phyloP scores from a whole-genome alignment of 2,329 filamentous ascomycete genomes.

The Passalora sequoiae region DNA sequence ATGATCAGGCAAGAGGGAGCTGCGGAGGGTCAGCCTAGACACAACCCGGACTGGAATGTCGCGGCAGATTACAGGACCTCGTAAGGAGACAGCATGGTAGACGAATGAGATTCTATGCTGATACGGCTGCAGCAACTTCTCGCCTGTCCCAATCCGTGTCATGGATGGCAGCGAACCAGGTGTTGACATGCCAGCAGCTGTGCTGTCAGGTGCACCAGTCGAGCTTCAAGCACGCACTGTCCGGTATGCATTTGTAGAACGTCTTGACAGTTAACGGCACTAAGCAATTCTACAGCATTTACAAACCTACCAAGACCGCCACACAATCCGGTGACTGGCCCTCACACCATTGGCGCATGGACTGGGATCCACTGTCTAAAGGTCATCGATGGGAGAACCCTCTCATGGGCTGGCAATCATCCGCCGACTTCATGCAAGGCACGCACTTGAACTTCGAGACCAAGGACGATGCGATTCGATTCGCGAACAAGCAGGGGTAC shows the following conservation, averaged over 20 bases:
- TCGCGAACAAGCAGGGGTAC: conserved; percentile 98
- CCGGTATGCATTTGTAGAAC: conserved; percentile 69
- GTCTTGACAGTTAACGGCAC: no score
- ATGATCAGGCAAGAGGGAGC: conserved; percentile 50
- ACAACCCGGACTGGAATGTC: conserved; percentile 76
- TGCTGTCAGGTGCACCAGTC: conserved; percentile 84
- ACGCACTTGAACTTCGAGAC: conserved; percentile 83
- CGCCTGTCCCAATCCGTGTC: conserved; percentile 80
- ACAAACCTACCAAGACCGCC: conserved; percentile 83
- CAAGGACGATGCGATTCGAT: conserved; percentile 91
- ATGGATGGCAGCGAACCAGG: conserved; percentile 85
- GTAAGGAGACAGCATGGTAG: conserved; percentile 49
- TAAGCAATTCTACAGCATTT: conserved; percentile 78
- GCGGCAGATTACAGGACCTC: conserved; percentile 84
- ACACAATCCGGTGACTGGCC: conserved; percentile 92
- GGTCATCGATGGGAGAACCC: conserved; percentile 98
- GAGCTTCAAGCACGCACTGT: conserved; percentile 93
- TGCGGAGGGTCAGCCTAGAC: conserved; percentile 50
- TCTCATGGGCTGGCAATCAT: conserved; percentile 97
- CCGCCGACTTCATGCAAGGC: conserved; percentile 90
- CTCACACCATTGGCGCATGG: conserved; percentile 86
- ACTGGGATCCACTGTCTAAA: conserved; percentile 91
- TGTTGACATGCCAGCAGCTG: conserved; percentile 69
- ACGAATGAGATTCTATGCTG: conserved; percentile 17
- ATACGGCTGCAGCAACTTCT: conserved; percentile 63